phyloP scores from a whole-genome alignment of 306 rosid genomes.

The Albizia julibrissin region DNA sequence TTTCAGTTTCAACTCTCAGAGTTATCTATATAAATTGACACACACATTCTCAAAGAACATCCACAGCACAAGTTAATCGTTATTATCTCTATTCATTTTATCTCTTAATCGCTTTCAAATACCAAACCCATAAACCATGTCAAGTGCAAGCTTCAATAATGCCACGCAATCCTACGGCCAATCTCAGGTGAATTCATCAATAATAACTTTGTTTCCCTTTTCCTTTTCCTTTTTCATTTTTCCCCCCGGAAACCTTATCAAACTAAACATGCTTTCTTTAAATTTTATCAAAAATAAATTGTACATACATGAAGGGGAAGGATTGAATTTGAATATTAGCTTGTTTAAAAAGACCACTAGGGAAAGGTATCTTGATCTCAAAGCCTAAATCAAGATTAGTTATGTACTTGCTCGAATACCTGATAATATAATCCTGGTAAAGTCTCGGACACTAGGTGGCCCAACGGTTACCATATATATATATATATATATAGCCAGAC shows the following conservation, averaged over 20 bases:
- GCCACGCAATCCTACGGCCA: not conserved
- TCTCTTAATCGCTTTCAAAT: not conserved
- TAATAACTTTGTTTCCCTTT: not conserved
- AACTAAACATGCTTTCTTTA: not conserved
- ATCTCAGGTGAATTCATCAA: conserved; percentile 3
- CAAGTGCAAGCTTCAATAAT: conserved; percentile 36
- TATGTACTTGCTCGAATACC: no score
- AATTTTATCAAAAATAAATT: not conserved
- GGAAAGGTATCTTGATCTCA: no score
- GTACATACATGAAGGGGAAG: no score
- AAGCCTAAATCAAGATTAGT: no score
- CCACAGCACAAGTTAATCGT: not conserved
- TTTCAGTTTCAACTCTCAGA: not conserved
- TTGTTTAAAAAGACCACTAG: no score
- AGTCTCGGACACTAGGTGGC: no score
- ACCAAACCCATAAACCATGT: conserved; percentile 26
- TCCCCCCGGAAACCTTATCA: not conserved
- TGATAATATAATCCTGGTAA: no score
- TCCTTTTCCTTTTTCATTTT: not conserved
- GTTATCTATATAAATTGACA: not conserved
- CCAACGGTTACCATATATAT: no score
- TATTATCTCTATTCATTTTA: not conserved
- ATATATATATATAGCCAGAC: no score
- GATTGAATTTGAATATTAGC: no score
- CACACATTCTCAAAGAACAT: not conserved